A percentile compares a stretch with the other conserved stretches of the same genome.
These are phyloP conservation scores for Trichosporon faecale DNA, from an alignment of 1,284 basidiomycete genomes.

Conservation along the genomic window DNA sequence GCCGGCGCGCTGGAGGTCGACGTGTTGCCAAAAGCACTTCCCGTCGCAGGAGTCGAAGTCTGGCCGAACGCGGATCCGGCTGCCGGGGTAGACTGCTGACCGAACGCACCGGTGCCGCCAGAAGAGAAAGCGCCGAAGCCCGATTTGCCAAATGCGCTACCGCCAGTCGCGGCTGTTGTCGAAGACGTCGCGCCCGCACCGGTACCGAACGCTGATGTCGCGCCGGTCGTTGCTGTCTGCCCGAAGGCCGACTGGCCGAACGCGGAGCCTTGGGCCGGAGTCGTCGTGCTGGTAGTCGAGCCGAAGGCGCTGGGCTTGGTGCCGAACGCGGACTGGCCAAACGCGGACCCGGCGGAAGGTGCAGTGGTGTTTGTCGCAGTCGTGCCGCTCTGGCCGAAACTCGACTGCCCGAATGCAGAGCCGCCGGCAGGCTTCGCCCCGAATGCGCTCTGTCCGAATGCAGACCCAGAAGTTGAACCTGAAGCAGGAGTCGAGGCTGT, in stretches of 20 bases:
- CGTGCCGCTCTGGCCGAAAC: constrained; percentile 8
- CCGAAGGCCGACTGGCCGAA: constrained; percentile 16
- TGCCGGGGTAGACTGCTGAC: constrained; percentile 15
- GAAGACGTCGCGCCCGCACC: neutral
- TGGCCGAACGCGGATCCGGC: constrained; percentile 39
- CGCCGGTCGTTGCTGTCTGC: constrained; percentile 20
- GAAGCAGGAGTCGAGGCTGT: constrained; percentile 28
- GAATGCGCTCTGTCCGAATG: constrained; percentile 19
- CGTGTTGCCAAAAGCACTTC: too few species aligned
- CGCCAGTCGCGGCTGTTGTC: constrained; percentile 25
- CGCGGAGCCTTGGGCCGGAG: neutral
- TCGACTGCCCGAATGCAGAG: constrained; percentile 14
- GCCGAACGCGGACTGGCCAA: constrained; percentile 30
- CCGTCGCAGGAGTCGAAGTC: constrained; percentile 14
- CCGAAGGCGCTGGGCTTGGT: constrained; percentile 49
- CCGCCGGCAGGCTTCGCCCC: constrained; percentile 11
- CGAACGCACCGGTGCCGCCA: constrained; percentile 36
- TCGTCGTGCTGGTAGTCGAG: neutral
- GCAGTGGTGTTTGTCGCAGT: neutral
- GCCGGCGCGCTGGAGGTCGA: too few species aligned
- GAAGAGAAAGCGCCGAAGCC: constrained; percentile 55
- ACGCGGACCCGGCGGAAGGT: neutral
- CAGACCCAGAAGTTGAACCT: neutral
- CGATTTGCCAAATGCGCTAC: constrained; percentile 52
- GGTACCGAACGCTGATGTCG: constrained; percentile 46